Evolutionary conservation across 2,329 filamentous ascomycete genomes (phyloP).

Genomic region (Calycina marina): DNA sequence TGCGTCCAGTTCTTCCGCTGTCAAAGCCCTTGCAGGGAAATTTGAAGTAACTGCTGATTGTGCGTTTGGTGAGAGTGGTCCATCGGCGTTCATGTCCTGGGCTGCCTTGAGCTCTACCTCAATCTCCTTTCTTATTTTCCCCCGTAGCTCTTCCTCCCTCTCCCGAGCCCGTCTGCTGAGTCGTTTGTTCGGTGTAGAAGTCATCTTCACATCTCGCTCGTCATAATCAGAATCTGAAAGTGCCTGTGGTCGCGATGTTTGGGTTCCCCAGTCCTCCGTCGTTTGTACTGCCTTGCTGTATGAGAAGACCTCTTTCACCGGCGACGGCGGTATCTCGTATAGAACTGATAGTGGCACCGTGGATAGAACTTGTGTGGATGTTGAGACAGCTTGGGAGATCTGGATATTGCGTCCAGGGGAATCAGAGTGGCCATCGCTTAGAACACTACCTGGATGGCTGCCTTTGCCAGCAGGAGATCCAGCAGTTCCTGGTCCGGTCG

Average conservation of each 20-base stretch:
- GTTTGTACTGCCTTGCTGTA: conserved; percentile 98
- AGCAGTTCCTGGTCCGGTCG: conserved; percentile 46
- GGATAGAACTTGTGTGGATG: conserved; percentile 48
- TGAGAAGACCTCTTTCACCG: conserved; percentile 72
- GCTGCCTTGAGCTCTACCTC: conserved; percentile 78
- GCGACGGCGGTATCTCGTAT: conserved; percentile 65
- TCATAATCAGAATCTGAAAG: conserved; percentile 48
- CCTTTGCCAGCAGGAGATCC: conserved; percentile 52
- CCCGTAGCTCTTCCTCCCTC: conserved; percentile 76
- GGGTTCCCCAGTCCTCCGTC: conserved; percentile 52
- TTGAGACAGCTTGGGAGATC: conserved; percentile 27
- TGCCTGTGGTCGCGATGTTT: conserved; percentile 36
- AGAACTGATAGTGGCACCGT: conserved; percentile 62
- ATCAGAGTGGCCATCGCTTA: conserved; percentile 63
- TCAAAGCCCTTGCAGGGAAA: conserved; percentile 69
- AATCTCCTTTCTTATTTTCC: conserved; percentile 74
- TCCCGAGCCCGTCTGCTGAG: conserved; percentile 67
- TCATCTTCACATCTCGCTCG: conserved; percentile 40
- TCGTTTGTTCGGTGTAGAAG: conserved; percentile 53
- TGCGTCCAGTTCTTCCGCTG: conserved; percentile 72
- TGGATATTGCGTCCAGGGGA: conserved; percentile 30
- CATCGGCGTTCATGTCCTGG: conserved; percentile 42
- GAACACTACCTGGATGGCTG: conserved; percentile 74
- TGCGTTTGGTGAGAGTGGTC: conserved; percentile 30
- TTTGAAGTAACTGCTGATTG: conserved; percentile 33